Evolutionary conservation across 192 early-diverging fungal genomes (phyloP), one percentile per base, ranked within the genome.

Genomic region (Gaertneriomyces sp.): DNA sequence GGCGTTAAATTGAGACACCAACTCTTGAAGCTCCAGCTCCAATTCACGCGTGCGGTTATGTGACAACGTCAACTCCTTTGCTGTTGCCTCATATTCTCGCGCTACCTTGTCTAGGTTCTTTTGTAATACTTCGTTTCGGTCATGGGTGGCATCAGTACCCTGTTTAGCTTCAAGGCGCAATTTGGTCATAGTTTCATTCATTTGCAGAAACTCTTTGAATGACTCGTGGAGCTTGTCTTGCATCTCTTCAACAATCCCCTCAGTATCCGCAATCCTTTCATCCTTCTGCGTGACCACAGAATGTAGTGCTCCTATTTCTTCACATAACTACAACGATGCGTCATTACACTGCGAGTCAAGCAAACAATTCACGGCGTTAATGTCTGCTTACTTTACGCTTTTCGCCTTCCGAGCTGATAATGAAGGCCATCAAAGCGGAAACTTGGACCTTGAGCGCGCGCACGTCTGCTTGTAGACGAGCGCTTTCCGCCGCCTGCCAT

Each of bases 391-490:
- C 79, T 65, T 72, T 66, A 14, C 77, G 59, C 70, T 84, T 84
- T 53, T 81, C 78, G 44, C 78, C 78, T 59, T 85, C 84, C 0
- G 81, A 76, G 53, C 81, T 81, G 42, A 85, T 84, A 16, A 85
- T 60, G 47, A 83, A 81, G 0, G 81, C 84, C 73, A 85, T 80
- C 47, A 85, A 47, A 5, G 77, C 76, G 0, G 77, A 73, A 46
- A 81, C 66, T 66, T 85, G 82, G 0, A 68, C 75, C 63, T 85
- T 85, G 20, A 85, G 57, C 53, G 71, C 60, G 44, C 74, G 64
- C n/a, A 84, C 69, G 60, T 83, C 79, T 38, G 68, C 59, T 53
- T 78, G 74, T 60, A 85, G 60, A n/a, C 80, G 57, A 4, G 64
- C 45, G 60, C 76, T 75, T 60, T 85, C 81, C 8, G 45, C 51